These are phyloP conservation scores for Tulasnella sp. DNA, from an alignment of 768 basidiomycete genomes.

Conservation along the genomic window DNA sequence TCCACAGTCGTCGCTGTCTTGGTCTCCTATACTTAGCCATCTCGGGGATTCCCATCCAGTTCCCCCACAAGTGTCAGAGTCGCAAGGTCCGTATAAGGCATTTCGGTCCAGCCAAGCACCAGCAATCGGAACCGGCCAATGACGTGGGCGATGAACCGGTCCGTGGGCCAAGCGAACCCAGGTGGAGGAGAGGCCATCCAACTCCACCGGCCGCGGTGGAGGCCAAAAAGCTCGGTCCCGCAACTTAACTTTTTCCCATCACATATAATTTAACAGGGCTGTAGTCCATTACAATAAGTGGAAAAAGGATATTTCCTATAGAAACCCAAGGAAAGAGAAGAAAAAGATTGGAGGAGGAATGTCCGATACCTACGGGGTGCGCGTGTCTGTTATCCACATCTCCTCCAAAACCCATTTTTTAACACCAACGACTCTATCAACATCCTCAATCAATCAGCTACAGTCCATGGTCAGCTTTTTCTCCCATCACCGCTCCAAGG, in stretches of 20 bases:
- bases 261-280: no score
- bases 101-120: background rate
- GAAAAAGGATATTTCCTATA: background rate
- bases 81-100: background rate
- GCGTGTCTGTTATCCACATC: background rate
- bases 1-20: background rate
- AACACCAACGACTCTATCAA: background rate
- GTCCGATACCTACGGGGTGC: background rate
- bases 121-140: background rate
- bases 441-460: background rate
- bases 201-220: no score
- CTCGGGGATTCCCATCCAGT: background rate
- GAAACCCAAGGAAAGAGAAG: background rate
- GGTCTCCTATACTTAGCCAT: no score
- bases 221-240: no score
- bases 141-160: background rate
- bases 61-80: background rate
- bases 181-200: background rate
- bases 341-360: background rate
- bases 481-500: background rate
- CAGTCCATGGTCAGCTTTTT: background rate
- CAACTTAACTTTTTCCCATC: no score
- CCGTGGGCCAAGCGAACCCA: background rate
- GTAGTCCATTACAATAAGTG: no score
- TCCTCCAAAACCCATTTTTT: background rate